A percentile compares a stretch with the other conserved stretches of the same genome.
Conservation (phyloP, 2,329 filamentous ascomycete genomes). For the Xylaria sp. region DNA sequence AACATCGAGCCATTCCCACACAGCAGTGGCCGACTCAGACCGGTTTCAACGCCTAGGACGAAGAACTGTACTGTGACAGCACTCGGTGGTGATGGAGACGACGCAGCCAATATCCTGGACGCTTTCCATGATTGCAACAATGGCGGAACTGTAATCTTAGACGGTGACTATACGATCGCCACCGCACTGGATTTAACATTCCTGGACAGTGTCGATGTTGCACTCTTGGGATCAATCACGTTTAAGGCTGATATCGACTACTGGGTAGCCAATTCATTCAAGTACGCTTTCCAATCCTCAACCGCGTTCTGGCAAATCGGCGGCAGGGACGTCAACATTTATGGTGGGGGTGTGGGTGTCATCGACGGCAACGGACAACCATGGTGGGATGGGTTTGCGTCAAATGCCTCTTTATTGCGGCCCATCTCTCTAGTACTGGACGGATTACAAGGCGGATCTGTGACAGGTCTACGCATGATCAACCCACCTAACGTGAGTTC, state of each 20-base stretch:
- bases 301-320: constrained; percentile 61
- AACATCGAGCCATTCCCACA: constrained; percentile 35
- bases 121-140: constrained; percentile 69
- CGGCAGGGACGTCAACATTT: constrained; percentile 67
- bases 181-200: constrained; percentile 74
- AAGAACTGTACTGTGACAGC: constrained; percentile 33
- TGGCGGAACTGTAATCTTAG: constrained; percentile 70
- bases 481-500: constrained; percentile 36
- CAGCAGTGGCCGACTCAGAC: constrained; percentile 35
- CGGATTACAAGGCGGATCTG: constrained; percentile 34
- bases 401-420: constrained; percentile 41
- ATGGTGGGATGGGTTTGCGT: constrained; percentile 71
- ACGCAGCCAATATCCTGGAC: constrained; percentile 56
- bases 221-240: constrained; percentile 63
- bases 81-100: constrained; percentile 35
- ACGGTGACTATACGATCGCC: constrained; percentile 68
- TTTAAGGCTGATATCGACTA: constrained; percentile 74
- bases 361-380: constrained; percentile 72
- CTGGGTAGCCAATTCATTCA: constrained; percentile 73
- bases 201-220: constrained; percentile 70
- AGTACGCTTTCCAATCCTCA: constrained; percentile 73
- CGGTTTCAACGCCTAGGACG: constrained; percentile 21
- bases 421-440: constrained; percentile 37
- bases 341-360: constrained; percentile 59
- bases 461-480: constrained; percentile 36